phyloP scores from a whole-genome alignment of 495 filamentous ascomycete genomes.

The Trichocladium antarcticum region DNA sequence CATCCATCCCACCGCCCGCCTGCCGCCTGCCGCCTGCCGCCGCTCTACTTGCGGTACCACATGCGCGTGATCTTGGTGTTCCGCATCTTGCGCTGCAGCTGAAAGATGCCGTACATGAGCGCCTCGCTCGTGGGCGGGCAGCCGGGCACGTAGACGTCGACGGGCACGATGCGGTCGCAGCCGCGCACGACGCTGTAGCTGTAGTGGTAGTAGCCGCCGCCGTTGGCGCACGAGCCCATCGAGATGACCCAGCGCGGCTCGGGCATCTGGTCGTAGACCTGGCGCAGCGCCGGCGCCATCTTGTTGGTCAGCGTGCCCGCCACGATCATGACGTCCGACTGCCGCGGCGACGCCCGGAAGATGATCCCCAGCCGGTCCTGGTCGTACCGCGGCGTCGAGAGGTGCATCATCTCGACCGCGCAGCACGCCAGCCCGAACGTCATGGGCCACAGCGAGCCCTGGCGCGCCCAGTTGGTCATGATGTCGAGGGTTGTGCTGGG shows the following conservation, averaged over 20 bases:
- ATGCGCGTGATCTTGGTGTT: slow-evolving; percentile 61
- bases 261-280: slow-evolving; percentile 98
- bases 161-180: slow-evolving; percentile 82
- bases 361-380: slow-evolving; percentile 94
- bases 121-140: slow-evolving; percentile 86
- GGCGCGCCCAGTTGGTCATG: slow-evolving; percentile 88
- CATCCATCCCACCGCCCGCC: background rate
- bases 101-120: slow-evolving; percentile 78
- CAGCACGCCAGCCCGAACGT: slow-evolving; percentile 96
- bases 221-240: slow-evolving; percentile 89
- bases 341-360: slow-evolving; percentile 88
- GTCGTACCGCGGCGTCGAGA: slow-evolving; percentile 91
- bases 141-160: slow-evolving; percentile 87
- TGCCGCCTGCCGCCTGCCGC: background rate
- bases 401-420: slow-evolving; percentile 97
- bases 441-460: slow-evolving; percentile 93
- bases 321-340: slow-evolving; percentile 97
- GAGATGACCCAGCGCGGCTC: slow-evolving; percentile 86
- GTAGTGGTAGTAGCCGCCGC: slow-evolving; percentile 91
- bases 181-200: slow-evolving; percentile 80
- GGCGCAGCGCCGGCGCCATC: slow-evolving; percentile 88
- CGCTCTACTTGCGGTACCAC: slow-evolving; percentile 39
- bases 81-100: slow-evolving; percentile 79
- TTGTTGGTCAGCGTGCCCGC: slow-evolving; percentile 95
- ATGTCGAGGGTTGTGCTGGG: slow-evolving; percentile 82